Evolutionary conservation across 371 early-diverging fungal genomes (phyloP), one percentile per base, ranked within the genome.

Genomic region (Rhizomucor miehei): DNA sequence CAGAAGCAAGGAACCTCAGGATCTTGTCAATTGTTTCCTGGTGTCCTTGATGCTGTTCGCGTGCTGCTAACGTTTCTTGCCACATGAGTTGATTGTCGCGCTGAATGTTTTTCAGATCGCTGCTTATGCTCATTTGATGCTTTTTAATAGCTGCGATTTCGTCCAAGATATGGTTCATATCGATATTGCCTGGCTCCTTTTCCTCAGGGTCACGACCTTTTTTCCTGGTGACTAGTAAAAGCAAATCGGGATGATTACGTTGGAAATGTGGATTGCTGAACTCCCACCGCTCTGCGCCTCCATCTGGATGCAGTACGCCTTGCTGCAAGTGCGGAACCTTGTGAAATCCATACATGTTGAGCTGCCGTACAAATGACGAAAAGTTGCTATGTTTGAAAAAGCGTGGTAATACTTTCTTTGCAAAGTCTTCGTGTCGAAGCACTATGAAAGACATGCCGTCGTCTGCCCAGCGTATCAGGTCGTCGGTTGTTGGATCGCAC

Each of bases 341-440:
- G 59, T 87, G 84, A 45, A 87, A 89, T 10, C 90, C 95, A 57
- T 92, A 92, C 89, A 93, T 94, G 59, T 97, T 97, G 16, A 97
- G 79, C 67, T 97, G 97, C 14, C 97, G 81, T 13, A 97, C 95
- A 85, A 97, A 97, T 5, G 89, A 89, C 23, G 90, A 87, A 55
- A 94, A 91, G 60, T 96, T 95, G 69, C 83, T 87, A 77, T 96
- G 96, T 68, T 96, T 96, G 69, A 95, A 97, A 54, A 85, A 89
- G 12, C 83, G 84, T 34, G 93, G 92, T 48, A 97, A 73, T 2
- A 97, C 89, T 48, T 81, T 80, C 36, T 87, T 86, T 8, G 93
- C 87, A 76, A 97, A 92, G 10, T 90, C 91, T 54, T 86, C 88
- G 51, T 81, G 87, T 11, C 75, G 67, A 24, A 68, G 54, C 1